Evolutionary conservation across 192 early-diverging fungal genomes (phyloP).

Genomic region (Coemansia sp.): DNA sequence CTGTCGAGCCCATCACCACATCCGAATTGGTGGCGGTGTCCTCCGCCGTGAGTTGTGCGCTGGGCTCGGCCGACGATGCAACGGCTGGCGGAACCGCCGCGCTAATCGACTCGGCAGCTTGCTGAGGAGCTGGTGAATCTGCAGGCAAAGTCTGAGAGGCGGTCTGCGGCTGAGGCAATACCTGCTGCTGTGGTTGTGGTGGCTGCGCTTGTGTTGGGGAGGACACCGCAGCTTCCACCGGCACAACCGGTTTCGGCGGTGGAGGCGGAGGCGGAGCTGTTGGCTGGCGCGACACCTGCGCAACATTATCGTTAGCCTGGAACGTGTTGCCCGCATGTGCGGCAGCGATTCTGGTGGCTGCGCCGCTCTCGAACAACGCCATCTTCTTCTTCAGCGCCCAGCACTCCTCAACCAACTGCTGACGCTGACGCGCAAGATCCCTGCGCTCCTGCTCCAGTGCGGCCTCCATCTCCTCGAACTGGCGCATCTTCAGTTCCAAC

Average conservation of each 20-base stretch:
- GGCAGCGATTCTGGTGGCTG: conserved; percentile 25
- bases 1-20: background rate
- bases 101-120: background rate
- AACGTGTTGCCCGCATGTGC: conserved; percentile 23
- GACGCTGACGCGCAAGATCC: conserved; percentile 65
- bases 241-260: background rate
- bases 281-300: conserved; percentile 34
- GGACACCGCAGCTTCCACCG: background rate
- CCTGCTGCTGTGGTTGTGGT: background rate
- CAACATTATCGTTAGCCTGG: conserved; percentile 37
- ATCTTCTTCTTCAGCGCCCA: conserved; percentile 55
- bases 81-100: background rate
- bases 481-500: conserved; percentile 87
- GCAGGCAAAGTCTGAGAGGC: background rate
- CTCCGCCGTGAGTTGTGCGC: background rate
- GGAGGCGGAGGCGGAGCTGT: conserved; percentile 24
- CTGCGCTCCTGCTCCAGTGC: conserved; percentile 85
- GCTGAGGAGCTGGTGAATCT: background rate
- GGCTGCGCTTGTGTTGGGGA: background rate
- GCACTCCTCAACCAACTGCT: conserved; percentile 52
- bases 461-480: conserved; percentile 90
- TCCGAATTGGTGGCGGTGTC: background rate
- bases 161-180: background rate
- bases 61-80: background rate
- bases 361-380: conserved; percentile 45